Evolutionary conservation across 495 filamentous ascomycete species (phyloP).

Genomic region (Amphirosellinia nigrospora): DNA sequence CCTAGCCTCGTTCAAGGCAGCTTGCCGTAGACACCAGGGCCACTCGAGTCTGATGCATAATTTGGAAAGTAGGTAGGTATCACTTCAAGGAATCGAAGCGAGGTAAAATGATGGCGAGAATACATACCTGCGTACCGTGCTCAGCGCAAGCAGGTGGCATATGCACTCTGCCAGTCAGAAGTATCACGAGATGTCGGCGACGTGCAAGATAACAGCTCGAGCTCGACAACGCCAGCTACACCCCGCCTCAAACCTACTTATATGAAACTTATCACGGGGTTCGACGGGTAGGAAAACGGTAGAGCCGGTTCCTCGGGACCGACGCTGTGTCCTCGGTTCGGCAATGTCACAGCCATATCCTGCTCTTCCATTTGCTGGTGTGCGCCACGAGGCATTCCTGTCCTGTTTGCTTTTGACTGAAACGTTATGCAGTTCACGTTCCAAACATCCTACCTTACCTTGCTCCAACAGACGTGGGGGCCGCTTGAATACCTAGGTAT

Average conservation of each 20-base stretch:
- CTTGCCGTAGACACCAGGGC: background rate
- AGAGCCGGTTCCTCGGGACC: conserved; percentile 19
- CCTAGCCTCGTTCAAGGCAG: background rate
- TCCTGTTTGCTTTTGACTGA: background rate
- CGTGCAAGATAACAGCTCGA: background rate
- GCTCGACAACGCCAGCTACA: background rate
- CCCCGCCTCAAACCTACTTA: background rate
- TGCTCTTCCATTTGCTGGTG: background rate
- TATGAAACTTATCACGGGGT: background rate
- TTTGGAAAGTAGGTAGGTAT: background rate
- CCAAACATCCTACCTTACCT: background rate
- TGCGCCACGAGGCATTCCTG: conserved; percentile 10
- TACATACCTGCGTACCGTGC: background rate
- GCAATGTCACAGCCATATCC: background rate
- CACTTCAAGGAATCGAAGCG: background rate
- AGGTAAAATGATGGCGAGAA: background rate
- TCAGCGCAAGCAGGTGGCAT: background rate
- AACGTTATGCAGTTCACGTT: background rate
- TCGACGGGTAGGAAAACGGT: conserved; percentile 16
- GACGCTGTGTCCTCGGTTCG: conserved; percentile 14
- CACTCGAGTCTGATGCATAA: background rate
- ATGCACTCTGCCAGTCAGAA: background rate
- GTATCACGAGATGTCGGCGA: background rate
- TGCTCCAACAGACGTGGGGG: conserved; percentile 2
- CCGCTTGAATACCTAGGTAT: background rate